Base-by-base conservation (phyloP, 768 basidiomycete genomes). In the Xerocomellus dryophilus region DNA sequence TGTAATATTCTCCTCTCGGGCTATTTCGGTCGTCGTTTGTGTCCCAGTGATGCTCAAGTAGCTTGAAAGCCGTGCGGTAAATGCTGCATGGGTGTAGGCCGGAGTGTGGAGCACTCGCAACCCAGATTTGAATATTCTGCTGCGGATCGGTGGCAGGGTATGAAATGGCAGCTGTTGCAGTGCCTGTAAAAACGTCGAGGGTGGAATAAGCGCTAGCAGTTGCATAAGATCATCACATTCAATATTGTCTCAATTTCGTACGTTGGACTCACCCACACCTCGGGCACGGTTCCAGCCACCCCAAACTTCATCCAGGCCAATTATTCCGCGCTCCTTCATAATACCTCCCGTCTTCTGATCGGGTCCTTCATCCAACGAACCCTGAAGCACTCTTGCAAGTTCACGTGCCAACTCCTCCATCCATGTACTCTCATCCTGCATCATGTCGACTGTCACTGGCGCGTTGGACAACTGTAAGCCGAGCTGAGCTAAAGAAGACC, bases 231-330 rank as follows among this genome's bases (percentile, higher is more conserved):
- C n/a, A 43, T 50, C 42, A 20, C 46, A 27, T 23, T 49, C 25
- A 11, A 36, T 36, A 32, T 44, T 29, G 25, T 47, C 29, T 38
- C 42, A 48, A 20, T 41, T 23, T 54, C 23, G 38, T 18, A 23
- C 29, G 20, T 25, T 15, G 38, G 18, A 50, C 60, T 68, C 68
- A 92, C 93, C 88, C 50, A 96, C 88, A 45, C 94, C 94, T 60
- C 94, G 75, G 7, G 92, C 93, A 53, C 94, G 84, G 66, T 95
- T 96, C 94, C 94, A 97, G 2, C 88, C 84, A 25, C 91, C 91
- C 94, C 94, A 98, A 0, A 89, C 89, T 71, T 96, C 94, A 65
- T 98, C 94, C 25, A 97, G 71, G 0, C 87, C 90, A 36, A 97
- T 80, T 32, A 96, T 81, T 1, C 91, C 93, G 27, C 91, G 81